Evolutionary conservation across 345 rosid genomes (phyloP), one percentile per base, ranked within the genome.

Genomic region (Eucalyptus marginata): DNA sequence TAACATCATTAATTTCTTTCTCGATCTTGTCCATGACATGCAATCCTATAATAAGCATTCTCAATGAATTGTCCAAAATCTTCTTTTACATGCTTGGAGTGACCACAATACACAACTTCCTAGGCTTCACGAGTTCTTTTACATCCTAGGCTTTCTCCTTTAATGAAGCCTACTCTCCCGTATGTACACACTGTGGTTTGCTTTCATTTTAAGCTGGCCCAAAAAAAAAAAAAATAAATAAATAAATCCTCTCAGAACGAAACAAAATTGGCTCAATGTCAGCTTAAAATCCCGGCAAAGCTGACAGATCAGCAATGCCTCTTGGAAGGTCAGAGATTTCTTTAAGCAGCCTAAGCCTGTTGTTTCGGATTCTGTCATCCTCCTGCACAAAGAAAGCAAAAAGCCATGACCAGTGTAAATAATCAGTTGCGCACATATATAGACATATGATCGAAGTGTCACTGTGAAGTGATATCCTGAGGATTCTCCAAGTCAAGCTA

Each of bases 261-360:
- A 40, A 40, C 47, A 76, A 76, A 12, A 76, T 76, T 76, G 27
- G 83, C 47, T 20, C 47, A 36, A 76, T 40, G 83, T 20, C 83
- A 76, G 84, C 90, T 94, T 93, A 95, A 91, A 97, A 97, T 79
- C 99, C 98, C 3, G 98, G 98, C 93, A 97, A 93, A 90, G 94
- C 88, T 50, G 99, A 93, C 40, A 96, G 92, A 89, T 97, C 98
- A 20, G 93, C 96, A 43, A 96, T 93, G 88, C 99, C 99, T 90
- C 52, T 93, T 25, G 97, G 98, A 90, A 97, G 96, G 88, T 92
- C 96, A 49, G 98, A 96, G 89, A 94, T 93, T 91, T 93, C 93
- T 90, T 93, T 93, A 33, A 97, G 98, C 86, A 97, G 91, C 50
- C 95, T 94, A 76, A 96, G 97, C 91, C 98, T 95, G 94, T 95